Base-by-base conservation (phyloP, 2,329 filamentous ascomycete genomes). In the Penicillium expansum region DNA sequence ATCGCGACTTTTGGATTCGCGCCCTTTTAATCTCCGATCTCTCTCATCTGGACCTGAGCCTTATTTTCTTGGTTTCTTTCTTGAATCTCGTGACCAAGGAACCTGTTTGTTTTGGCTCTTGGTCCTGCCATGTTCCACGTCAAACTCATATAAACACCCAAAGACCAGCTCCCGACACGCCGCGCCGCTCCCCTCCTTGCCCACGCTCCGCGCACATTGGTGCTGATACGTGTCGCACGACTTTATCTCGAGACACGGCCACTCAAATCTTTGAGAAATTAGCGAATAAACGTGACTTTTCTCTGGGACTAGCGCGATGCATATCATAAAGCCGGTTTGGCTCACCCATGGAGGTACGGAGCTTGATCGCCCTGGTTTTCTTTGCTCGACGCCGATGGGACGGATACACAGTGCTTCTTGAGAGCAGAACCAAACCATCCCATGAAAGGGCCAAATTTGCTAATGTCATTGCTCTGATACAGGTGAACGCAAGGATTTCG, bases 401-500 rank as follows among this genome's bases (percentile, higher is more conserved):
- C n/a, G 35, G 20, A 27, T 8, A n/a, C n/a, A n/a, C 9, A n/a
- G 9, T 47, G 35, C 27, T 24, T 22, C n/a, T 27, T 11, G 33
- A 29, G 30, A 37, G 9, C 14, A 16, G 30, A 33, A 27, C 6
- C 16, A 11, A 27, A 14, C 3, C 29, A 52, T 22, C 33, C 18
- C 11, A 35, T 27, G 20, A 8, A 48, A 20, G 4, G 16, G 11
- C 16, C 14, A 22, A 16, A 27, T 33, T 41, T 38, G 55, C 68
- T 70, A 60, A 70, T 53, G 2, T 2, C 3, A 13, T 47, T 37
- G 32, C 41, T 57, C 22, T 55, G 33, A 18, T 62, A 57, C 68
- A 91, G 89, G 93, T 73, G 94, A 99, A 80, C 91, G 96, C 74
- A 97, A 97, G 73, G 92, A 97, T 74, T 96, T 95, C 72, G 94